A percentile compares a stretch with the other conserved stretches of the same genome.
Evolutionary conservation across 2,329 filamentous ascomycete genomes (phyloP).

Genomic region (Xylaria arbuscula): DNA sequence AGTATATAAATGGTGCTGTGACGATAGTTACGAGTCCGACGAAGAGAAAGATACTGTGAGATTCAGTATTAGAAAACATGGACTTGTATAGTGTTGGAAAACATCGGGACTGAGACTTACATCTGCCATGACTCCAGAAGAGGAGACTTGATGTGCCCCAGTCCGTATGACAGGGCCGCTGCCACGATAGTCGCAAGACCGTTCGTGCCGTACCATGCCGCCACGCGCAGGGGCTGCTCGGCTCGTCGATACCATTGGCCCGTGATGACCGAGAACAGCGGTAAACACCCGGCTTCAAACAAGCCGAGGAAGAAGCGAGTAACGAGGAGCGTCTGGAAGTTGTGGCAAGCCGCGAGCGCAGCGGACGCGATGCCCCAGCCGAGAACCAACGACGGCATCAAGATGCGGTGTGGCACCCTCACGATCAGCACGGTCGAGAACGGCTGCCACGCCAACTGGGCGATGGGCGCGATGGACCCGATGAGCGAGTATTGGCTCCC

Average conservation of each 20-base stretch:
- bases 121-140: constrained; percentile 57
- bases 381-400: constrained; percentile 63
- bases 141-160: constrained; percentile 65
- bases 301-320: constrained; percentile 67
- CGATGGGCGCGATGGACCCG: constrained; percentile 61
- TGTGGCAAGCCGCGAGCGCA: constrained; percentile 63
- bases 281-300: constrained; percentile 63
- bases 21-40: constrained; percentile 70
- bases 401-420: constrained; percentile 70
- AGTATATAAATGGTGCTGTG: constrained; percentile 68
- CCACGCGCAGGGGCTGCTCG: constrained; percentile 68
- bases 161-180: constrained; percentile 56
- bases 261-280: constrained; percentile 67
- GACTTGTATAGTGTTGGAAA: neutral
- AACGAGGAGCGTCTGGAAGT: constrained; percentile 61
- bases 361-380: constrained; percentile 64
- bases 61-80: neutral
- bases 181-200: constrained; percentile 65
- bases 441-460: constrained; percentile 65
- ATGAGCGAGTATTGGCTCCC: constrained; percentile 62
- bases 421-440: constrained; percentile 65
- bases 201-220: constrained; percentile 71
- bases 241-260: constrained; percentile 71
- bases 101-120: constrained; percentile 39
- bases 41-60: constrained; percentile 66